Conservation (phyloP, 192 early-diverging fungal species). For the Coemansia sp. region DNA sequence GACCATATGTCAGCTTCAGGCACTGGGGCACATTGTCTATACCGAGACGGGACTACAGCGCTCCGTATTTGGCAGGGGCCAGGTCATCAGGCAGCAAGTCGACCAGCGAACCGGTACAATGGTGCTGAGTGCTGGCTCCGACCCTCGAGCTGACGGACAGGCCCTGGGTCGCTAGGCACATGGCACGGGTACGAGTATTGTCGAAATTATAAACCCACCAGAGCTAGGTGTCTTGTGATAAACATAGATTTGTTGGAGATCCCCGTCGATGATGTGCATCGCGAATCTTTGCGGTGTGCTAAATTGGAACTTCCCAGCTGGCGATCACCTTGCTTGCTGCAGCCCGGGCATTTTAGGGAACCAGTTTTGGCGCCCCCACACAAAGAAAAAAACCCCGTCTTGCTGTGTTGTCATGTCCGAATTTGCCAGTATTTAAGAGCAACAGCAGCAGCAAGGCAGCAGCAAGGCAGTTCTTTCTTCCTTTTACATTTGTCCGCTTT, state of each 20-base stretch:
- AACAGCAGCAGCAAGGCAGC: not conserved
- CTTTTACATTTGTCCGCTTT: constrained; percentile 6
- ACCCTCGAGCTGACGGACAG: constrained; percentile 65
- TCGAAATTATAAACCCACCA: not conserved
- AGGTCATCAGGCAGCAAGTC: constrained; percentile 61
- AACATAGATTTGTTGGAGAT: not conserved
- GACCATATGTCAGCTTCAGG: constrained; percentile 54
- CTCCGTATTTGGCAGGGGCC: constrained; percentile 73
- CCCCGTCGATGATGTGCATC: constrained; percentile 2
- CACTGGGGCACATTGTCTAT: constrained; percentile 65
- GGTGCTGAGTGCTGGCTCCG: constrained; percentile 61
- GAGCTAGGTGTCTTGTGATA: too few species aligned
- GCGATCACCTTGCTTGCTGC: not conserved
- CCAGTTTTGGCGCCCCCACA: not conserved
- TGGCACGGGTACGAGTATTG: not conserved
- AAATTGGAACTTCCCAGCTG: not conserved
- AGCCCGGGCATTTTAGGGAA: not conserved
- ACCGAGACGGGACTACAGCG: constrained; percentile 54
- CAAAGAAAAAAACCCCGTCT: not conserved
- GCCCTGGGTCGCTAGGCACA: constrained; percentile 54
- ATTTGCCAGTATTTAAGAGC: not conserved
- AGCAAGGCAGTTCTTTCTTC: not conserved
- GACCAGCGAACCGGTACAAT: constrained; percentile 51
- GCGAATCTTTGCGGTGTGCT: not conserved
- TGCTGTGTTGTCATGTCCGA: not conserved